A percentile compares a stretch with the other conserved stretches of the same genome.
Evolutionary conservation across 306 rosid genomes (phyloP).

Genomic region (Cotoneaster glaucophyllus): DNA sequence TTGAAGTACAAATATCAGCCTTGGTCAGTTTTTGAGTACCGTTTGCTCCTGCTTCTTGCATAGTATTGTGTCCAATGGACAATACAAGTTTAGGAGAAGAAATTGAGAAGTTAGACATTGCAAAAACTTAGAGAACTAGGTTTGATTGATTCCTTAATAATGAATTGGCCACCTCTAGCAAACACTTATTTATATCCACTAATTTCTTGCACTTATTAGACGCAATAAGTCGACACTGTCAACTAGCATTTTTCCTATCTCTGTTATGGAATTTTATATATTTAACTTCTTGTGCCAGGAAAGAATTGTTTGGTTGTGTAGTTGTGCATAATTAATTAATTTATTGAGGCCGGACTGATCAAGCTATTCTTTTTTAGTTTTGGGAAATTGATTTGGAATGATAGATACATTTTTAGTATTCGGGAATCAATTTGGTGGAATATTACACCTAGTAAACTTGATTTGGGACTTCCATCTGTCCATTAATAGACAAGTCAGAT

Average conservation of each 20-base stretch:
- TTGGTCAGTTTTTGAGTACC: background rate
- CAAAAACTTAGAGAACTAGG: background rate
- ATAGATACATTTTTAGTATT: background rate
- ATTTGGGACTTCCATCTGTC: constrained; percentile 12
- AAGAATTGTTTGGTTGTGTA: background rate
- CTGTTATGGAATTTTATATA: background rate
- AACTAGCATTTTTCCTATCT: background rate
- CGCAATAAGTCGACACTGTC: background rate
- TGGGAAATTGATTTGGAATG: background rate
- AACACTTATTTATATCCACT: background rate
- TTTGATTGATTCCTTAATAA: background rate
- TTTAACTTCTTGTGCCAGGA: background rate
- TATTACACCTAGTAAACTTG: constrained; percentile 4
- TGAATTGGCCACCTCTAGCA: background rate
- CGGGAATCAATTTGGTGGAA: constrained; percentile 16
- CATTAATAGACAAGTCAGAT: background rate
- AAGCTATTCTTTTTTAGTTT: background rate
- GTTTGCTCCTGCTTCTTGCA: constrained; percentile 17
- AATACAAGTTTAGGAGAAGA: constrained; percentile 20
- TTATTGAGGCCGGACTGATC: constrained; percentile 3
- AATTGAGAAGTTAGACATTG: constrained; percentile 28
- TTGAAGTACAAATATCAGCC: constrained; percentile 5
- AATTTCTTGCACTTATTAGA: background rate
- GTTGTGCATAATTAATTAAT: background rate
- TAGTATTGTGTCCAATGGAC: background rate